A percentile compares a stretch with the other conserved stretches of the same genome.
phyloP scores from a whole-genome alignment of 192 early-diverging fungal species.

The Coemansia sp. region DNA sequence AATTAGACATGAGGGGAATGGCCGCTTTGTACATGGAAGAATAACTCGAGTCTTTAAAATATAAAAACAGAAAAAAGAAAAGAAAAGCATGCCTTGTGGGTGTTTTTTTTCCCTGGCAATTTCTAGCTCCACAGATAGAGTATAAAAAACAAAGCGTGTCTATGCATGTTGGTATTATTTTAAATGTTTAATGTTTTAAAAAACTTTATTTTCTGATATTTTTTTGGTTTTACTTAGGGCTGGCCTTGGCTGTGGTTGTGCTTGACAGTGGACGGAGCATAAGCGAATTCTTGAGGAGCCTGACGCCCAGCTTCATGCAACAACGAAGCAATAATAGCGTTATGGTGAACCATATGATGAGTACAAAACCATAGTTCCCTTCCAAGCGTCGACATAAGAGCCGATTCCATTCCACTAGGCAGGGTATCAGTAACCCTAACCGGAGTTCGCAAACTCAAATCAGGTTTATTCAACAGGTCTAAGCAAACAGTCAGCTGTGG shows the following conservation, averaged over 20 bases:
- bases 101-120: too few species aligned
- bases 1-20: too few species aligned
- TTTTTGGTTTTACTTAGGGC: background rate
- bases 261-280: constrained; percentile 54
- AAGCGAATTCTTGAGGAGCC: constrained; percentile 39
- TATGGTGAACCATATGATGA: constrained; percentile 58
- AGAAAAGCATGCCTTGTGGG: background rate
- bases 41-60: background rate
- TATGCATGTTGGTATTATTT: too few species aligned
- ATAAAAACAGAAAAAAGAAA: too few species aligned
- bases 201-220: constrained; percentile 6
- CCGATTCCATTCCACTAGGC: constrained; percentile 16
- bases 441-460: background rate
- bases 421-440: constrained; percentile 22
- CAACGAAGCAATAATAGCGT: constrained; percentile 50
- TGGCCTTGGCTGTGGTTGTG: background rate
- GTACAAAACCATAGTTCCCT: constrained; percentile 59
- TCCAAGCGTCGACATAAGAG: constrained; percentile 38
- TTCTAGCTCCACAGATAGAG: too few species aligned
- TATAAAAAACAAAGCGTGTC: too few species aligned
- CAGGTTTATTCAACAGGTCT: background rate
- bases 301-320: constrained; percentile 37
- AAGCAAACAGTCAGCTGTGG: background rate
- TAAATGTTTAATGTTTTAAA: background rate
- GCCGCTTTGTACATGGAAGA: too few species aligned